Conservation (phyloP, 805 yeast species). For the baker's yeast (Saccharomyces cerevisiae) region DNA sequence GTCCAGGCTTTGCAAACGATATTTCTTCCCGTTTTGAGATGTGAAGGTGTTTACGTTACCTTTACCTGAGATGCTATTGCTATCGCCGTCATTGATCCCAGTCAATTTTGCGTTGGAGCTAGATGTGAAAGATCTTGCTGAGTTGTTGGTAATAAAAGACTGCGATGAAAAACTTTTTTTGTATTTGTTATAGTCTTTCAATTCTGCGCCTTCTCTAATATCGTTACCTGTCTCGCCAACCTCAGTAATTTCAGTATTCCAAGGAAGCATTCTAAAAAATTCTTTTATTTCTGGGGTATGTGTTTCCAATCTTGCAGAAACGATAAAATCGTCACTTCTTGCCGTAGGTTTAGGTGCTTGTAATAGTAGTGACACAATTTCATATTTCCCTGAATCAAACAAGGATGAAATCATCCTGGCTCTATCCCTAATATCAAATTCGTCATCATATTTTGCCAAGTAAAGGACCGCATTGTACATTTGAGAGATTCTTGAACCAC, state of each 20-base stretch:
- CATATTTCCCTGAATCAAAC: constrained; percentile 42
- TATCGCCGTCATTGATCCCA: neutral
- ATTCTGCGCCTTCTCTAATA: constrained; percentile 33
- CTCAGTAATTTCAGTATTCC: constrained; percentile 11
- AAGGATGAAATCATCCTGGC: constrained; percentile 66
- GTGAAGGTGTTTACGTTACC: constrained; percentile 6
- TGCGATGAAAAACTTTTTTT: constrained; percentile 29
- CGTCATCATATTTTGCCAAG: constrained; percentile 63
- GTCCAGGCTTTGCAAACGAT: constrained; percentile 69
- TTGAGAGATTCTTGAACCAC: constrained; percentile 33
- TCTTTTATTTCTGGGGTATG: neutral
- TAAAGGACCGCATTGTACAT: constrained; percentile 57
- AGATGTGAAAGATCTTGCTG: constrained; percentile 5
- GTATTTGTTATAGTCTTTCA: constrained; percentile 34
- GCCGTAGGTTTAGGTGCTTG: constrained; percentile 75
- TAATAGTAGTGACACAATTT: constrained; percentile 59
- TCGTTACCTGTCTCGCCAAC: constrained; percentile 11
- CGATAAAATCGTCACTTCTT: constrained; percentile 1
- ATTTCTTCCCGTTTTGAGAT: constrained; percentile 32
- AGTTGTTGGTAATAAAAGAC: constrained; percentile 7
- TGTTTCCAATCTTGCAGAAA: neutral
- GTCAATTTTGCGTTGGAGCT: constrained; percentile 3
- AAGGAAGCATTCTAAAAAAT: constrained; percentile 6
- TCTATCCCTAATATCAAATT: constrained; percentile 74
- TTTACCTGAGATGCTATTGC: neutral